Evolutionary conservation across 352 stramenopile genomes (phyloP).

Genomic region (Phytophthora sansomeana): DNA sequence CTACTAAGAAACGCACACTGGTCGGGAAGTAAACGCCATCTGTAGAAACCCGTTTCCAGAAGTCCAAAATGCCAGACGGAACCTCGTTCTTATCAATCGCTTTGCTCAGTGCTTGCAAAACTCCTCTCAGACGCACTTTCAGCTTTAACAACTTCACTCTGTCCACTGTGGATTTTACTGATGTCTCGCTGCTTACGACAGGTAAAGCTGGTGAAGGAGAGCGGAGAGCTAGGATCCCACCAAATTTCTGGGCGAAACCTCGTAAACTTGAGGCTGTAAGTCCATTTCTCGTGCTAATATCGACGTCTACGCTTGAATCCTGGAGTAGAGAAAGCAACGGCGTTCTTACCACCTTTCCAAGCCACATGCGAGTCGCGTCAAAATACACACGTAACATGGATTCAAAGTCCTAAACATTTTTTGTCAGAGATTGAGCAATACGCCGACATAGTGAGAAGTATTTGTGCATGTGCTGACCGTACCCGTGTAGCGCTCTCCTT

Average conservation of each 20-base stretch:
- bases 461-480: slow-evolving; percentile 1
- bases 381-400: slow-evolving; percentile 73
- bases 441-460: not conserved
- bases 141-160: slow-evolving; percentile 52
- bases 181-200: not conserved
- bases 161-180: slow-evolving; percentile 19
- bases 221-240: slow-evolving; percentile 42
- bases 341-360: slow-evolving; percentile 55
- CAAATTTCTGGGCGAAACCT: slow-evolving; percentile 62
- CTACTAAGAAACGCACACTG: slow-evolving; percentile 42
- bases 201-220: slow-evolving; percentile 5
- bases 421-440: slow-evolving; percentile 6
- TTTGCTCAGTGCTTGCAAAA: slow-evolving; percentile 57
- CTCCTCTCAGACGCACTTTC: slow-evolving; percentile 67
- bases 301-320: slow-evolving; percentile 56
- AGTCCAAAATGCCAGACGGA: slow-evolving; percentile 61
- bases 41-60: slow-evolving; percentile 59
- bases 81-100: slow-evolving; percentile 62
- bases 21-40: slow-evolving; percentile 76
- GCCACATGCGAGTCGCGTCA: slow-evolving; percentile 69
- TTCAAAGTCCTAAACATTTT: slow-evolving; percentile 56
- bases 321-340: slow-evolving; percentile 64
- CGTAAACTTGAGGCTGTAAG: slow-evolving; percentile 37
- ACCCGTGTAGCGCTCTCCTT: slow-evolving; percentile 46
- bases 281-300: slow-evolving; percentile 44